Conservation (phyloP, 352 stramenopile genomes). For the Phytophthora capsici region DNA sequence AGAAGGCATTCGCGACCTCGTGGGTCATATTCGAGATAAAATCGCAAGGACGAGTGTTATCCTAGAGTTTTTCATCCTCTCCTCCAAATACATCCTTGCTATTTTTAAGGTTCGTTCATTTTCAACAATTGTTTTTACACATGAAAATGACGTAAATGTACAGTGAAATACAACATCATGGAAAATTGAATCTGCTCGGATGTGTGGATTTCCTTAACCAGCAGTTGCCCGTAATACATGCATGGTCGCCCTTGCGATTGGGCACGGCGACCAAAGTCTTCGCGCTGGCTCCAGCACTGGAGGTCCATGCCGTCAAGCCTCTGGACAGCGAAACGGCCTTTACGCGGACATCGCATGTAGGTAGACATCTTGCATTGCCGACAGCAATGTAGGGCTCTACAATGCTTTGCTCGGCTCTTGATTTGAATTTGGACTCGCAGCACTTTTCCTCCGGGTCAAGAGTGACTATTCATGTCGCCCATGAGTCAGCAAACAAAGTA, state of each 20-base stretch:
- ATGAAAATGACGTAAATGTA: not conserved
- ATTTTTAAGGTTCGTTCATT: constrained; percentile 30
- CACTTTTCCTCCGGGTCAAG: constrained; percentile 11
- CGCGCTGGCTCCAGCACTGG: too few relatives aligned
- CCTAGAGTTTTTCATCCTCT: constrained; percentile 13
- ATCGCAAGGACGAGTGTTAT: constrained; percentile 16
- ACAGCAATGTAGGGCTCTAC: too few relatives aligned
- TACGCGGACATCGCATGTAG: too few relatives aligned
- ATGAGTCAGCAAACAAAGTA: constrained; percentile 15
- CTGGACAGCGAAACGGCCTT: constrained; percentile 2
- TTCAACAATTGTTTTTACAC: not conserved
- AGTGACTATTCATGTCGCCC: constrained; percentile 1
- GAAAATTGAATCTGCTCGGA: not conserved
- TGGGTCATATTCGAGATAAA: constrained; percentile 22
- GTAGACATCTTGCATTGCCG: too few relatives aligned
- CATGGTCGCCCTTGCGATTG: not conserved
- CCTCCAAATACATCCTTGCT: constrained; percentile 17
- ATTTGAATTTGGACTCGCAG: not conserved
- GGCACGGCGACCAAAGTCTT: not conserved
- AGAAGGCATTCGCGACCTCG: constrained; percentile 38
- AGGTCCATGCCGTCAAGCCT: not conserved
- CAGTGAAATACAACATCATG: not conserved
- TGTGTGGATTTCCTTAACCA: not conserved
- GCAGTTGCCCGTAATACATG: not conserved
- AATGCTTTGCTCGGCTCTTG: too few relatives aligned